Percentiles rank a stretch among this genome's conserved stretches.
Conservation (phyloP, 768 basidiomycete genomes). For the Pisolithus orientalis region DNA sequence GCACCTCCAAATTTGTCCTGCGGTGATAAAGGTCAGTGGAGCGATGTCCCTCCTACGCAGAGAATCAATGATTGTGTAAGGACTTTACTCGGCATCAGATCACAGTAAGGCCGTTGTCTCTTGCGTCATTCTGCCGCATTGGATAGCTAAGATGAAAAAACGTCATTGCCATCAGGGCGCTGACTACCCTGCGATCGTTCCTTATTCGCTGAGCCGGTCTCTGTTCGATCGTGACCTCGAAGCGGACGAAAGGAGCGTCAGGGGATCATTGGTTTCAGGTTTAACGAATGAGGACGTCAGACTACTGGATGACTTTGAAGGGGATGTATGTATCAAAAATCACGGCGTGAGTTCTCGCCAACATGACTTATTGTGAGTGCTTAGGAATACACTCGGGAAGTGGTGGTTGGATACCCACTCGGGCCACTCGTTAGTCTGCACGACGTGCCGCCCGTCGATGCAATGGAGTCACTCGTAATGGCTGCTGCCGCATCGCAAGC, state of each 20-base stretch:
- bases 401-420: conserved; percentile 53
- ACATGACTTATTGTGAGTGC: not conserved
- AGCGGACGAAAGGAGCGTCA: conserved; percentile 60
- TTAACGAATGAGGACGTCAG: conserved; percentile 57
- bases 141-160: not conserved
- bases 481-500: conserved; percentile 34
- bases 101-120: conserved; percentile 35
- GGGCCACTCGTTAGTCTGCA: conserved; percentile 32
- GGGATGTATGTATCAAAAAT: conserved; percentile 42
- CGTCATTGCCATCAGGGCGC: conserved; percentile 33
- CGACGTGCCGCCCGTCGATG: conserved; percentile 4
- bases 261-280: conserved; percentile 75
- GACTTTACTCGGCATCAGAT: conserved; percentile 80
- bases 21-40: conserved; percentile 58
- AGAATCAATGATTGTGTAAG: conserved; percentile 28
- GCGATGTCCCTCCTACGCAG: not conserved
- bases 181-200: conserved; percentile 83
- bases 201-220: conserved; percentile 41
- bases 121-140: not conserved
- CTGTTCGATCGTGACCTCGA: conserved; percentile 47
- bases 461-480: conserved; percentile 32
- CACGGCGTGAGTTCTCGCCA: not conserved
- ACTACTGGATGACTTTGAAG: conserved; percentile 80
- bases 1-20: conserved; percentile 64
- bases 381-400: conserved; percentile 67